Base-by-base conservation (phyloP, 805 yeast genomes). In the Jamesozyma hellenica region DNA sequence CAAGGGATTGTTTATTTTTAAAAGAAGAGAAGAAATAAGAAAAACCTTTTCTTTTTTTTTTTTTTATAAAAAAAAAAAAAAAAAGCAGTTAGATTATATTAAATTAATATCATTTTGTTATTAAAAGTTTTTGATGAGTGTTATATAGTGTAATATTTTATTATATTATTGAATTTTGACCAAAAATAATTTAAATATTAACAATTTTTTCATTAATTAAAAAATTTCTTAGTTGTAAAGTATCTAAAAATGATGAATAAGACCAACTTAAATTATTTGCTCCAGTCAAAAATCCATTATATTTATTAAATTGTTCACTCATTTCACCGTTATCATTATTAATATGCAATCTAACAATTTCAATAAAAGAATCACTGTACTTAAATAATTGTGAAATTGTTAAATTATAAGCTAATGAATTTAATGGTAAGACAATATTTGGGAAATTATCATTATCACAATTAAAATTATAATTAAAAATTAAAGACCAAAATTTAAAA, bases 211-310 rank as follows among this genome's bases (percentile, higher is more conserved):
- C 23, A 21, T 21, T 21, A 21, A 21, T 21, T 21, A 21, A 21
- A 21, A 6, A 8, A 25, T 52, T 47, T 58, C 92, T 76, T 78
- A 83, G 74, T 56, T 79, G 68, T 42, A 72, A 64, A 10, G 90
- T 75, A 48, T 75, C 72, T 76, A 81, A 78, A 34, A 82, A 74
- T 4, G 94, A 71, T 26, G 86, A 75, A 56, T 85, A 85, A 44
- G 94, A 81, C 97, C 97, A 90, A 4, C 96, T 88, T 49, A 90
- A 72, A 50, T 83, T 75, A 40, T 65, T 62, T 0, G 97, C 97
- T 6, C 97, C 97, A 59, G 79, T 82, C 81, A 86, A 75, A 57
- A 61, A 86, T 0, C 97, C 97, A 32, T 71, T 75, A 51, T 77
- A 71, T 52, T 73, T 76, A 62, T 83, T 85, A 59, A 86, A 85